Evolutionary conservation across 73 alveolate genomes (phyloP), one percentile per base, ranked within the genome.

Genomic region (Uronychia setigera): DNA sequence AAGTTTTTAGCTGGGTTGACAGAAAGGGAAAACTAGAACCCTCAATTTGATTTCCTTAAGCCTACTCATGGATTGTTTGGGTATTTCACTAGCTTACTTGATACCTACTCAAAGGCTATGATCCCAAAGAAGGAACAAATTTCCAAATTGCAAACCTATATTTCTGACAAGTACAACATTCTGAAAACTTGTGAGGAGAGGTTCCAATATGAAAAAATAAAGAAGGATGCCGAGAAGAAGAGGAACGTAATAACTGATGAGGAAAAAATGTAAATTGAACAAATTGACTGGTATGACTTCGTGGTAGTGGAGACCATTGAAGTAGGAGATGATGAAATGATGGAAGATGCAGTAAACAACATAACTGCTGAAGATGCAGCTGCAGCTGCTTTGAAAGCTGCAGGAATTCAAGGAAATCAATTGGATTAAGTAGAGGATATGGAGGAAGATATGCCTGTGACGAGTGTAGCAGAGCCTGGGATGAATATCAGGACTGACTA

Each of bases 241-340:
- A 94, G 85, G 77, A 77, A 81, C 32, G 82, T 80, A 35, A 46
- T 31, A 59, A 76, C 86, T 31, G 93, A 89, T 58, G 96, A 94
- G 74, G 95, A 94, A 80, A 90, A 96, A 75, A 88, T 90, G 84
- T 90, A 92, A 76, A 84, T 76, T 32, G 98, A 98, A 59, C 96
- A 95, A 60, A 97, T 98, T 58, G 99, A 98, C 88, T 98, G 99
- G 99, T 92, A 98, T 89, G 99, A 98, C 88, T 98, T 98, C 82
- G 94, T 93, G 11, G 96, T 98, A 19, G 98, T 96, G 0, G 99
- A 96, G 82, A 95, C 97, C 14, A 98, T 98, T n/a, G 99, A 98
- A 74, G 93, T 98, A 46, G 92, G 89, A 59, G 99, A 97, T 67
- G 99, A 97, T 59, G 98, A 97, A 80, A 95, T 86, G 67, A 91